phyloP scores from a whole-genome alignment of 2,329 filamentous ascomycete species.

The Pseudogymnoascus sp. region DNA sequence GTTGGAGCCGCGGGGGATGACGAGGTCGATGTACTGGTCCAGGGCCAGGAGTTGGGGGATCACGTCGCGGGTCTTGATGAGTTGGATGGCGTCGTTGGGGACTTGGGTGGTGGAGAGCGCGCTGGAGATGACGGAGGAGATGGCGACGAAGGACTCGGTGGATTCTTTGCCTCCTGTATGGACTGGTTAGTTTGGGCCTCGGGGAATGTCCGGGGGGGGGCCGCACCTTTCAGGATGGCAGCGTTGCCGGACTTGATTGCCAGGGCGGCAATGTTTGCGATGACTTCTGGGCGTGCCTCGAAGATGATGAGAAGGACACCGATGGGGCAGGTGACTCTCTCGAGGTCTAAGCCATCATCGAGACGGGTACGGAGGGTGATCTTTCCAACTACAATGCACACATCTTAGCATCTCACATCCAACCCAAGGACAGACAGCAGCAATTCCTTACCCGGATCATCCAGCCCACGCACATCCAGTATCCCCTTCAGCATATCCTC shows the following conservation, averaged over 20 bases:
- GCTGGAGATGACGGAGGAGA: conserved; percentile 73
- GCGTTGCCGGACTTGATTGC: conserved; percentile 97
- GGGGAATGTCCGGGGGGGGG: neutral
- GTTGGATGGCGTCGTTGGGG: conserved; percentile 79
- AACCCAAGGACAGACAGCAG: neutral
- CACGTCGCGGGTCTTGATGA: conserved; percentile 86
- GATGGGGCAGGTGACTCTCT: conserved; percentile 87
- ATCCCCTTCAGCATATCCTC: conserved; percentile 98
- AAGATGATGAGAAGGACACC: conserved; percentile 98
- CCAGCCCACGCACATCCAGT: conserved; percentile 71
- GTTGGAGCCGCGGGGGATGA: conserved; percentile 63
- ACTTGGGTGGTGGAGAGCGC: conserved; percentile 67
- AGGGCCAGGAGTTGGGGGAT: conserved; percentile 81
- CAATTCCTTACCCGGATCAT: conserved; percentile 65
- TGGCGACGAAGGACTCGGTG: conserved; percentile 86
- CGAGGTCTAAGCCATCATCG: conserved; percentile 76
- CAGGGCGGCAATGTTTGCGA: conserved; percentile 92
- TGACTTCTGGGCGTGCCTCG: conserved; percentile 93
- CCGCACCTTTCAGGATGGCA: conserved; percentile 78
- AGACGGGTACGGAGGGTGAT: conserved; percentile 75
- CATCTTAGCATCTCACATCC: conserved; percentile 12
- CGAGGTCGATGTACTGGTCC: conserved; percentile 84
- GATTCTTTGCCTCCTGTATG: conserved; percentile 78
- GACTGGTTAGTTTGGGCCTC: conserved; percentile 7
- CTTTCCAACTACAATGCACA: conserved; percentile 58